phyloP scores from a whole-genome alignment of 2,329 filamentous ascomycete genomes.

The Nothophaeocryptopus gaeumannii region DNA sequence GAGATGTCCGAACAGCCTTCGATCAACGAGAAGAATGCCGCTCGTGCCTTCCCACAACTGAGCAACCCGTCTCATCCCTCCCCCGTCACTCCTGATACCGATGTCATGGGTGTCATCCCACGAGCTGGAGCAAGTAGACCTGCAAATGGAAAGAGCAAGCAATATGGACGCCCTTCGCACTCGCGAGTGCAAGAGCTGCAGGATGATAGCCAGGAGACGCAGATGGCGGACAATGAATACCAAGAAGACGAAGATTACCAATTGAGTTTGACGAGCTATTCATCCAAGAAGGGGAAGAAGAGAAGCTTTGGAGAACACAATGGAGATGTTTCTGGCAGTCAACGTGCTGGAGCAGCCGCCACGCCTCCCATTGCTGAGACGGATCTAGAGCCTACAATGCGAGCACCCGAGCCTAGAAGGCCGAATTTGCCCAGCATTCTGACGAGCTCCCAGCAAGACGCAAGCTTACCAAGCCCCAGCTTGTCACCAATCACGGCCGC shows the following conservation, averaged over 20 bases:
- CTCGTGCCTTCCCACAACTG: conserved; percentile 17
- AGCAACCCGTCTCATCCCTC: conserved; percentile 27
- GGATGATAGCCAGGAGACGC: conserved; percentile 26
- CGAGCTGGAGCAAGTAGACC: conserved; percentile 19
- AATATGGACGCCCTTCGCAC: conserved; percentile 20
- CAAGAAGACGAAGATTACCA: conserved; percentile 31
- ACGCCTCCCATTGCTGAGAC: conserved; percentile 74
- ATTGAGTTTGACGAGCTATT: conserved; percentile 22
- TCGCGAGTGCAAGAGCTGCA: conserved; percentile 31
- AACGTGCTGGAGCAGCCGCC: conserved; percentile 45
- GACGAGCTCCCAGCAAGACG: conserved; percentile 74
- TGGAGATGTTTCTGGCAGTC: conserved; percentile 16
- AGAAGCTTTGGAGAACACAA: conserved; percentile 15
- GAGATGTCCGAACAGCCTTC: conserved; percentile 28
- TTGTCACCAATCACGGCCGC: conserved; percentile 85
- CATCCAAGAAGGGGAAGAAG: conserved; percentile 24
- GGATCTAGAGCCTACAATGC: conserved; percentile 58
- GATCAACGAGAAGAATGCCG: conserved; percentile 27
- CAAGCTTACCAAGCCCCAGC: conserved; percentile 89
- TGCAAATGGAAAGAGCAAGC: conserved; percentile 20
- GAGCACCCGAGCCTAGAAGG: conserved; percentile 19
- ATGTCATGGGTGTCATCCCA: conserved; percentile 24
- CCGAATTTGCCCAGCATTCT: conserved; percentile 55
- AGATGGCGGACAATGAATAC: conserved; percentile 28
- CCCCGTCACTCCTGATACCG: conserved; percentile 36